Percentiles rank a stretch among this genome's conserved stretches.
Evolutionary conservation across 2,329 filamentous ascomycete species (phyloP).

Genomic region (Pseudogymnoascus sp.): DNA sequence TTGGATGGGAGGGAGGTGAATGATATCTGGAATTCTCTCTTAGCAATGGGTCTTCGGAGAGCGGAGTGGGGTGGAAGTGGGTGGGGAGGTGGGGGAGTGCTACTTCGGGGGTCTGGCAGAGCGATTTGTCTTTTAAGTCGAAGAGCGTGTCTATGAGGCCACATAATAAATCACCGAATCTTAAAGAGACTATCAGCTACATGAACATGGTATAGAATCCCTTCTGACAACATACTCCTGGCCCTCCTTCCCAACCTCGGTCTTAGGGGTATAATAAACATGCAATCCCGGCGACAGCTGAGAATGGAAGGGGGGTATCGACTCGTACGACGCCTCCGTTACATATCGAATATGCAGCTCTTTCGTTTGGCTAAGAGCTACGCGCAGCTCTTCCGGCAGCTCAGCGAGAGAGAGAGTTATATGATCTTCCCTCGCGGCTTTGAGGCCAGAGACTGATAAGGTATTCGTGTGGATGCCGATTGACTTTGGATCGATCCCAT

Average conservation of each 20-base stretch:
- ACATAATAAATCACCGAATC: slow-evolving; percentile 45
- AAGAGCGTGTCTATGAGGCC: slow-evolving; percentile 50
- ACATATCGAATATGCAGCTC: slow-evolving; percentile 76
- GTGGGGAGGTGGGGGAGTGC: background rate
- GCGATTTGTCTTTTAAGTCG: slow-evolving; percentile 36
- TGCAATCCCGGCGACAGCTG: slow-evolving; percentile 75
- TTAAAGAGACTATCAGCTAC: background rate
- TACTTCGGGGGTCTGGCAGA: slow-evolving; percentile 47
- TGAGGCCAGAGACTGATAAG: slow-evolving; percentile 51
- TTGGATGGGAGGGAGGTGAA: slow-evolving; percentile 55
- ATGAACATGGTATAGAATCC: background rate
- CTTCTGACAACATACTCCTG: background rate
- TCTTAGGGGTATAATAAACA: slow-evolving; percentile 60
- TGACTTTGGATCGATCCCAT: slow-evolving; percentile 54
- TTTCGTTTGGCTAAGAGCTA: slow-evolving; percentile 54
- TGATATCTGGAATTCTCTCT: slow-evolving; percentile 36
- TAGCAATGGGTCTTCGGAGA: slow-evolving; percentile 8
- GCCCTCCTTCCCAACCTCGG: background rate
- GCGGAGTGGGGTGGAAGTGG: background rate
- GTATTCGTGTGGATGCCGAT: slow-evolving; percentile 48
- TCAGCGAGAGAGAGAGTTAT: slow-evolving; percentile 67
- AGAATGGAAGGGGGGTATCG: slow-evolving; percentile 63
- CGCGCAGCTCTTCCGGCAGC: slow-evolving; percentile 59
- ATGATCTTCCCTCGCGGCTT: slow-evolving; percentile 69
- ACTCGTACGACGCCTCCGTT: slow-evolving; percentile 47